Evolutionary conservation across 768 basidiomycete genomes (phyloP).

Genomic region (Lentinula guzmanii): DNA sequence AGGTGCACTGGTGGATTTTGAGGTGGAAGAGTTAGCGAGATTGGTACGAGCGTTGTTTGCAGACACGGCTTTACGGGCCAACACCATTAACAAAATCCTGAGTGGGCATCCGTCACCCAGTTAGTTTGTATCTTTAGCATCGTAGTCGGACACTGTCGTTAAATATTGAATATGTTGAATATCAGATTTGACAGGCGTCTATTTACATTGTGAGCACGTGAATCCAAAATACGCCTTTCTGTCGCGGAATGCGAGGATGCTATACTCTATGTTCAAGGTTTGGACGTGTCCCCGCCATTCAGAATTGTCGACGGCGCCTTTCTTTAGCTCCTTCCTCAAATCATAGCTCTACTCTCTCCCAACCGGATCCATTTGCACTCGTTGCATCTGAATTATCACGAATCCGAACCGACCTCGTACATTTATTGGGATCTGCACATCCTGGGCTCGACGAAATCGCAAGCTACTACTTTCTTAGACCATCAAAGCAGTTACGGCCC

Average conservation of each 20-base stretch:
- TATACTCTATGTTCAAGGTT: neutral
- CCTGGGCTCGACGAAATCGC: slow-evolving; percentile 80
- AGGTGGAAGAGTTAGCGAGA: slow-evolving; percentile 72
- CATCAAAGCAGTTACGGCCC: slow-evolving; percentile 87
- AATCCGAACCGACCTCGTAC: slow-evolving; percentile 63
- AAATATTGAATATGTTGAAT: too few species aligned
- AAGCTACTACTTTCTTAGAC: slow-evolving; percentile 87
- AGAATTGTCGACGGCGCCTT: neutral
- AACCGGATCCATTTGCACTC: slow-evolving; percentile 61
- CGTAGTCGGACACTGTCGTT: too few species aligned
- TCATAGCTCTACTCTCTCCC: slow-evolving; percentile 6
- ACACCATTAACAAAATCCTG: slow-evolving; percentile 71
- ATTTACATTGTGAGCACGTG: neutral
- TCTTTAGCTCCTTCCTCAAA: neutral
- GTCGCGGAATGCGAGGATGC: slow-evolving; percentile 5
- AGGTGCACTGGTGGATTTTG: slow-evolving; percentile 87
- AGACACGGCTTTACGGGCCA: slow-evolving; percentile 76
- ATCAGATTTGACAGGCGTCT: neutral
- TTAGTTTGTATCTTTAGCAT: neutral
- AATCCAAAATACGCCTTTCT: neutral
- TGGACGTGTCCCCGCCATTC: neutral
- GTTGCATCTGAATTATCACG: slow-evolving; percentile 63
- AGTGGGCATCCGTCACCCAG: slow-evolving; percentile 45
- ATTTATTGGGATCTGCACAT: slow-evolving; percentile 77
- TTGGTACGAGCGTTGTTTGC: slow-evolving; percentile 87